These are phyloP conservation scores for Suillus luteus DNA, from an alignment of 768 basidiomycete genomes.

Conservation along the genomic window DNA sequence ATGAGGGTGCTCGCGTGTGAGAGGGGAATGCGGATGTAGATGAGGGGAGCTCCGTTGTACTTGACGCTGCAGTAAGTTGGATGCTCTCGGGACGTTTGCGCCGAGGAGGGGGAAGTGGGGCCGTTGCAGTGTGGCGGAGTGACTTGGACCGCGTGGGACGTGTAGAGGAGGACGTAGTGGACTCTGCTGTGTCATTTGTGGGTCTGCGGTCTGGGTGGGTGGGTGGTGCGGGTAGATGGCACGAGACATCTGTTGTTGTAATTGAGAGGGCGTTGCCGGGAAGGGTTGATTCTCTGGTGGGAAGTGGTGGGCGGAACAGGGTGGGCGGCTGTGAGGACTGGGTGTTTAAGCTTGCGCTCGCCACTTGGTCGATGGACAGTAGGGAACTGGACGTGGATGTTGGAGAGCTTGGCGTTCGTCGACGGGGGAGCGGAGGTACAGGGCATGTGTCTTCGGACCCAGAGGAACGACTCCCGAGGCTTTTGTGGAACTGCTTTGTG, in stretches of 20 bases:
- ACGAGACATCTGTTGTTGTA: conserved; percentile 34
- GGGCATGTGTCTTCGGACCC: conserved; percentile 25
- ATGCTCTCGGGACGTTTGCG: conserved; percentile 66
- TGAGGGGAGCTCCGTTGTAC: conserved; percentile 17
- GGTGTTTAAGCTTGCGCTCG: conserved; percentile 34
- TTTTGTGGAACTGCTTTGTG: conserved; percentile 20
- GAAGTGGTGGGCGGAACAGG: conserved; percentile 26
- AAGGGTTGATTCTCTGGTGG: conserved; percentile 20
- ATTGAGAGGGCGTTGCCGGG: not conserved
- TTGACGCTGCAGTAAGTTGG: conserved; percentile 40
- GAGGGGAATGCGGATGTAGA: conserved; percentile 11
- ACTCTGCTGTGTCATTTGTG: conserved; percentile 27
- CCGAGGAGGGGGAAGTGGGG: conserved; percentile 46
- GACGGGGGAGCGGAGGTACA: conserved; percentile 39
- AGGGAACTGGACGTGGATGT: conserved; percentile 37
- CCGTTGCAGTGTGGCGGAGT: conserved; percentile 46
- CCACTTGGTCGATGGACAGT: conserved; percentile 45
- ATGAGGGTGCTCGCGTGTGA: conserved; percentile 23
- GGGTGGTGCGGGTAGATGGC: conserved; percentile 44
- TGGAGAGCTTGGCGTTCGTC: conserved; percentile 36
- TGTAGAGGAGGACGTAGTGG: conserved; percentile 29
- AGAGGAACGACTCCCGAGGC: not conserved
- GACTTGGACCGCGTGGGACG: conserved; percentile 58
- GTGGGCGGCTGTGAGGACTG: conserved; percentile 14
- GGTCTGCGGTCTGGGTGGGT: conserved; percentile 57